Conservation (phyloP, 2,329 filamentous ascomycete genomes). For the Raffaelea arxii region DNA sequence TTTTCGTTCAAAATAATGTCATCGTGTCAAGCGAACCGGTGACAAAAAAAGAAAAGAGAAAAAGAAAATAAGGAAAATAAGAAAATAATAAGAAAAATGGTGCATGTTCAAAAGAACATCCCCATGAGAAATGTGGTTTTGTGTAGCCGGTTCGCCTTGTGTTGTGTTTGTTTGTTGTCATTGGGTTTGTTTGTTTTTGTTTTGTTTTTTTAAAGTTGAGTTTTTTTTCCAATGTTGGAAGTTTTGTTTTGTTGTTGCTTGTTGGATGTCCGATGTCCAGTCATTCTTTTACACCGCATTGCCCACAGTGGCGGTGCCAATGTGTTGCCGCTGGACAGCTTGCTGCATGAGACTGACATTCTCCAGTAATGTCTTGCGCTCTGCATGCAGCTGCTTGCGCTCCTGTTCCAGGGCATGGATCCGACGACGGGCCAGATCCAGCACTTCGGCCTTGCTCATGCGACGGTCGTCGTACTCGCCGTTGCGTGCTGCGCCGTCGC, state of each 20-base stretch:
- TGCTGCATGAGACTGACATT: constrained; percentile 8
- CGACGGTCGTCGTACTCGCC: constrained; percentile 18
- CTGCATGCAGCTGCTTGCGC: constrained; percentile 18
- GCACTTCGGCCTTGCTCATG: constrained; percentile 34
- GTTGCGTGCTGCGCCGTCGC: constrained; percentile 1
- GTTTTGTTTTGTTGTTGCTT: too few species aligned
- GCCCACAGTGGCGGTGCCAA: background rate
- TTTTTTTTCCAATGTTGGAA: too few species aligned
- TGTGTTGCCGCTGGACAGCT: constrained; percentile 7
- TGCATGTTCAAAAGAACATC: background rate
- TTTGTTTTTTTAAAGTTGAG: too few species aligned
- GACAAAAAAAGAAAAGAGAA: background rate
- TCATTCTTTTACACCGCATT: background rate
- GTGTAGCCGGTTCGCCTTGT: too few species aligned
- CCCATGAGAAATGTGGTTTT: too few species aligned
- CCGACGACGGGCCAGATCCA: constrained; percentile 33
- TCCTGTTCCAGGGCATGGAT: constrained; percentile 30
- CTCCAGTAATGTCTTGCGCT: constrained; percentile 8
- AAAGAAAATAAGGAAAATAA: background rate
- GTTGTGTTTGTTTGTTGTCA: too few species aligned
- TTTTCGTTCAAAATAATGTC: too few species aligned
- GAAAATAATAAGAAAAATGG: background rate
- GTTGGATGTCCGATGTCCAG: too few species aligned
- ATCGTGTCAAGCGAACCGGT: too few species aligned
- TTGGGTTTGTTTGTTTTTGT: too few species aligned